Base-by-base conservation (phyloP, 2,329 filamentous ascomycete genomes). In the Dichotomopilus funicola region DNA sequence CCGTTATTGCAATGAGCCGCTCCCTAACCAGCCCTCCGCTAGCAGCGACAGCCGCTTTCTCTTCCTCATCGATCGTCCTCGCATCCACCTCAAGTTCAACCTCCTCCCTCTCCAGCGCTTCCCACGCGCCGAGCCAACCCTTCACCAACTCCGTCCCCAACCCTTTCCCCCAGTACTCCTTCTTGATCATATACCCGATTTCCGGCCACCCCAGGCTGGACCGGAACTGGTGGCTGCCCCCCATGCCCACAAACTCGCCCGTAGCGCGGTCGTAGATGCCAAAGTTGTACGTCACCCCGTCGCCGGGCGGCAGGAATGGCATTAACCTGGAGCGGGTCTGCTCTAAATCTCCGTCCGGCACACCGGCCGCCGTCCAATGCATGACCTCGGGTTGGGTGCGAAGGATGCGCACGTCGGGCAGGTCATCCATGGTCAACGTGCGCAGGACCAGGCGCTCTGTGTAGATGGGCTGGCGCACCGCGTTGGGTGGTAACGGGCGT, bases 351-450 rank as follows among this genome's bases (percentile, higher is more conserved):
- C 63, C 58, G 68, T 85, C 78, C 7, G 70, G 61, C 7, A 61
- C 54, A 55, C 74, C 76, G 60, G 64, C 60, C 3, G 59, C 53
- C 52, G 83, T 83, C 74, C 78, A 84, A 53, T 68, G 67, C 85
- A 88, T 88, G 47, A 85, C 80, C 61, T 84, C 81, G 4, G 76
- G 74, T 64, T 84, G 74, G 11, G 72, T 73, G 31, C 84, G 80
- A 52, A 88, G 71, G 27, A 69, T 68, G 59, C 81, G 71, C 12
- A 83, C 58, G 6, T 71, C 75, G 1, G 71, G 67, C 1, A 80
- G 70, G 66, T 88, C 83, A 2, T 74, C 70, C 13, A 73, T 66
- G 1, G 64, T 62, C 41, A 80, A 68, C 2, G 78, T 77, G 12
- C 82, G 73, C 51, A 87, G 67, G 33, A 80, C 63, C 19, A 88